phyloP scores from a whole-genome alignment of 495 filamentous ascomycete genomes.

The Cercophora samala region DNA sequence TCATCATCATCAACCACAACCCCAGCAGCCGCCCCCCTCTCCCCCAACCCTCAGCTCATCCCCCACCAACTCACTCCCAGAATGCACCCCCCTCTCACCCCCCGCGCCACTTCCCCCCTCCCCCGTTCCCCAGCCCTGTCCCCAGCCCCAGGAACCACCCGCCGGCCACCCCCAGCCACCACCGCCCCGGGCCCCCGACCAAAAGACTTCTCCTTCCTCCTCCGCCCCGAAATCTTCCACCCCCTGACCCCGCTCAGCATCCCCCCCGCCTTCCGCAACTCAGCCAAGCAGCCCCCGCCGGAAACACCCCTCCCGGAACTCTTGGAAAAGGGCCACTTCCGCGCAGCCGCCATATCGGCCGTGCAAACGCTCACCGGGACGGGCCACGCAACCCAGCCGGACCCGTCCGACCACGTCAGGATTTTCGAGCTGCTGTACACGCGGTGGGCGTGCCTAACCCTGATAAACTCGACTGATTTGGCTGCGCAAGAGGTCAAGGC shows the following conservation, averaged over 20 bases:
- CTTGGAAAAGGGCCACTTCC: conserved; percentile 59
- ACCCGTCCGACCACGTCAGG: conserved; percentile 53
- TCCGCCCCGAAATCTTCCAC: conserved; percentile 77
- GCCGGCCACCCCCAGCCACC: conserved; percentile 1
- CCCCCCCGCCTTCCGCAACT: conserved; percentile 59
- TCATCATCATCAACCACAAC: conserved; percentile 22
- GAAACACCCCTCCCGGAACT: conserved; percentile 53
- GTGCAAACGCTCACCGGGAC: conserved; percentile 62
- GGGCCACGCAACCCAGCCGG: conserved; percentile 26
- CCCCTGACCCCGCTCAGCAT: conserved; percentile 64
- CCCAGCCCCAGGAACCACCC: conserved; percentile 18
- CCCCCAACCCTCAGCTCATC: conserved; percentile 17
- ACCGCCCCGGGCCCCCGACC: conserved; percentile 30
- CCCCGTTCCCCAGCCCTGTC: conserved; percentile 28
- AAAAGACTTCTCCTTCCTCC: conserved; percentile 77
- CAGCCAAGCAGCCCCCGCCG: conserved; percentile 42
- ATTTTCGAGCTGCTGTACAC: conserved; percentile 80
- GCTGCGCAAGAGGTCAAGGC: conserved; percentile 84
- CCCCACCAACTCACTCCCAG: conserved; percentile 3
- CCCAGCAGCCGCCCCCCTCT: conserved; percentile 26
- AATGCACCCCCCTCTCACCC: conserved; percentile 13
- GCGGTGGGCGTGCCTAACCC: conserved; percentile 75
- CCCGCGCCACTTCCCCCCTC: conserved; percentile 23
- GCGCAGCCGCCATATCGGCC: conserved; percentile 69
- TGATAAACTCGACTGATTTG: conserved; percentile 62